These are phyloP conservation scores for Leccinum disarticulatum DNA, from an alignment of 768 basidiomycete genomes.

Conservation along the genomic window DNA sequence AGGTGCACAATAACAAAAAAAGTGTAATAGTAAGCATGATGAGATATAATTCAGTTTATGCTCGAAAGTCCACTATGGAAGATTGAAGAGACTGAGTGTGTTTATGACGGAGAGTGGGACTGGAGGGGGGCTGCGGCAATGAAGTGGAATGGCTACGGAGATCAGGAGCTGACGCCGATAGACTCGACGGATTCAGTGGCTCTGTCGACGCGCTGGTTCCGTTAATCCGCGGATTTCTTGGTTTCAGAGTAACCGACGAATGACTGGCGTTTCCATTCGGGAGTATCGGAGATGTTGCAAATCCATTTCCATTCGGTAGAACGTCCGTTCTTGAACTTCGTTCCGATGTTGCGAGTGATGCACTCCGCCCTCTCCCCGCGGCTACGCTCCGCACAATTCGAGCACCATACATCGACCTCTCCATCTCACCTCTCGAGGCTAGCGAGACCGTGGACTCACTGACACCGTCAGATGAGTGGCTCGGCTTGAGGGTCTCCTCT, in stretches of 20 bases:
- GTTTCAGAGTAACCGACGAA: constrained; percentile 24
- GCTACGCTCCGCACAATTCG: constrained; percentile 60
- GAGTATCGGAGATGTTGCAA: constrained; percentile 11
- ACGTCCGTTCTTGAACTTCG: constrained; percentile 19
- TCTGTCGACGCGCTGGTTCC: constrained; percentile 6
- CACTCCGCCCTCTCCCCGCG: constrained; percentile 44
- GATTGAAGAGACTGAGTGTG: constrained; percentile 14
- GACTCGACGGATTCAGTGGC: constrained; percentile 9
- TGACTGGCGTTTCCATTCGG: constrained; percentile 26
- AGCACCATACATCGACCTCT: constrained; percentile 36
- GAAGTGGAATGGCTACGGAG: constrained; percentile 18
- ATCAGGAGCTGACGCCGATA: constrained; percentile 30
- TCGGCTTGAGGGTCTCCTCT: constrained; percentile 65
- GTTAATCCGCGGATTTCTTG: constrained; percentile 14
- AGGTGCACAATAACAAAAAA: constrained; percentile 20
- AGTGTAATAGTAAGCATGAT: constrained; percentile 14
- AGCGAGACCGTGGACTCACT: constrained; percentile 52
- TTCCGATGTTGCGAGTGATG: constrained; percentile 34
- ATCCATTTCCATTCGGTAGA: constrained; percentile 14
- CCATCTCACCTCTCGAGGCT: constrained; percentile 26
- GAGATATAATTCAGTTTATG: constrained; percentile 27
- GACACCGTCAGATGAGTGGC: constrained; percentile 34
- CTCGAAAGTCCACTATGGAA: constrained; percentile 23
- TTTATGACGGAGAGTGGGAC: constrained; percentile 11
- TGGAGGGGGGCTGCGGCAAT: constrained; percentile 11